phyloP scores from a whole-genome alignment of 164 flowering plant genomes.

The Liquidambar formosana region DNA sequence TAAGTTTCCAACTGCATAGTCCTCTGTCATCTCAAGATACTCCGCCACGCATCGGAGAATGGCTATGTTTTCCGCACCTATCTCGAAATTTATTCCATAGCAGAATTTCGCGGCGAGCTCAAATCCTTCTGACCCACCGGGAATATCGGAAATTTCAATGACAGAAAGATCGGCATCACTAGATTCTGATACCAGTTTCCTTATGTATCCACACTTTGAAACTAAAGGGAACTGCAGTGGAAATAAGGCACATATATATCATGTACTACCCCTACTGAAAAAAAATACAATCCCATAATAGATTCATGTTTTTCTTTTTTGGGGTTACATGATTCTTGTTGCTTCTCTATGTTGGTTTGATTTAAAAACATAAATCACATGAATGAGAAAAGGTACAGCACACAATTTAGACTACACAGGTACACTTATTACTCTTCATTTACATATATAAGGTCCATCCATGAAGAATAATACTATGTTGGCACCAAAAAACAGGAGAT shows the following conservation, averaged over 20 bases:
- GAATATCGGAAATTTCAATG: constrained; percentile 63
- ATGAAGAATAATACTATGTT: background rate
- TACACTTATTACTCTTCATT: too few relatives aligned
- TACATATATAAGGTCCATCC: too few relatives aligned
- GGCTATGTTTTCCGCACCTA: constrained; percentile 73
- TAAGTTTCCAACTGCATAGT: constrained; percentile 70
- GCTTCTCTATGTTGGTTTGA: too few relatives aligned
- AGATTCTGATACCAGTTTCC: constrained; percentile 73
- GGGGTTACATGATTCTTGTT: too few relatives aligned
- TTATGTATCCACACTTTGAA: constrained; percentile 82
- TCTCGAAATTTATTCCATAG: constrained; percentile 91
- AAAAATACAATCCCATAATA: too few relatives aligned
- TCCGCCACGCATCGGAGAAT: constrained; percentile 85
- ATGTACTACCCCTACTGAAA: too few relatives aligned
- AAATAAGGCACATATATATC: background rate
- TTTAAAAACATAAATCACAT: too few relatives aligned
- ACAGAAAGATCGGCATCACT: constrained; percentile 50
- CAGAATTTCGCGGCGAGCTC: constrained; percentile 90
- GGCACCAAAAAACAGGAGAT: background rate
- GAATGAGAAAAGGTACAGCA: too few relatives aligned
- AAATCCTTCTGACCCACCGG: constrained; percentile 87
- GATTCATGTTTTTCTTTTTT: too few relatives aligned
- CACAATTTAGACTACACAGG: too few relatives aligned
- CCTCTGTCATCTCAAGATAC: constrained; percentile 93
- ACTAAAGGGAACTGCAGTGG: constrained; percentile 82